Evolutionary conservation across 192 early-diverging fungal species (phyloP), one percentile per base, ranked within the genome.

Genomic region (Coemansia sp.): DNA sequence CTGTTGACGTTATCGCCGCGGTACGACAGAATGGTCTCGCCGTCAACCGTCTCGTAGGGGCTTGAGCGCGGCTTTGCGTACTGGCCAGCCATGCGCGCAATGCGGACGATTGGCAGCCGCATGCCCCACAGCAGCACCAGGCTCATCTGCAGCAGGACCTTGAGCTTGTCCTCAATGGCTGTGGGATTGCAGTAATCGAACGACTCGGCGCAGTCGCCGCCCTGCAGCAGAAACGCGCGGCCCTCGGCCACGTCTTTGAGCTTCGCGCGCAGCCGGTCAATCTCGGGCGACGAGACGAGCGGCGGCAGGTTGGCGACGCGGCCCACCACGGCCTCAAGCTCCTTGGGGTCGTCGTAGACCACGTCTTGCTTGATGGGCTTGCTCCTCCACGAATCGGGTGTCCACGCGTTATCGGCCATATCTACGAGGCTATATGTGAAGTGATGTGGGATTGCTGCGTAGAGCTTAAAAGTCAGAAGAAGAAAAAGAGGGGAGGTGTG

Each of bases 1-100:
- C 97, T 93, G 81, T 99, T 99, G 48, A 99, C 92, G 79, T 97
- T 98, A 82, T 98, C 97, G 50, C 97, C 97, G 50, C 97, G 87
- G 84, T 91, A 99, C 30, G 95, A 91, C 48, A 82, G 61, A 60
- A 95, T 90, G 56, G 89, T 84, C 48, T 84, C 77, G 51, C 95
- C 96, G 64, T 93, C 81, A 33, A 91, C 77, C 54, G 86, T 88
- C 65, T 99, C 97, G 31, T 83, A 93, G 2, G 94, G 88, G 70
- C 87, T 93, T 33, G 92, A 95, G 49, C 96, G 86, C 12, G 96
- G 96, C 83, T 98, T 98, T 45, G 96, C 96, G 77, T 98, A 98
- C 80, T 98, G 94, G 3, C 96, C 97, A 18, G 92, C 95, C 93
- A 99, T 98, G 56, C 97, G 89, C 22, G 94, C 97, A 62, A 99